Evolutionary conservation across 2,329 filamentous ascomycete genomes (phyloP), one percentile per base, ranked within the genome.

Genomic region (Ophiocordyceps camponoti-floridani): DNA sequence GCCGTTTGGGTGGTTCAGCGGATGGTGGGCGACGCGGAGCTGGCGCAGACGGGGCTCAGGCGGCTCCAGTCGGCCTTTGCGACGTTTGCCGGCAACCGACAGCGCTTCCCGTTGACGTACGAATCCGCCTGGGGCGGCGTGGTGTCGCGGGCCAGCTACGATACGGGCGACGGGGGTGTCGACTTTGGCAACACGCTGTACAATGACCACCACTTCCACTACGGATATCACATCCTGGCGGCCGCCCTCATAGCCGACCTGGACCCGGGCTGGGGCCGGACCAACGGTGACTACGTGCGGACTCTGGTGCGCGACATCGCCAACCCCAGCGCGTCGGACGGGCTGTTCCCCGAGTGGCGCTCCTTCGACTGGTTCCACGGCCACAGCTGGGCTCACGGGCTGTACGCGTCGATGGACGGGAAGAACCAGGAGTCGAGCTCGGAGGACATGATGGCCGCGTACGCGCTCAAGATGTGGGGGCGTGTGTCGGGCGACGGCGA

Each of bases 401-500:
- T 89, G 5, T 84, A 77, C 53, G 74, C 82, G 49, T 70, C 73
- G 35, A 67, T 66, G 45, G 82, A 89, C 58, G 84, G 84, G 48
- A 88, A 88, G 65, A 67, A 89, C 58, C 74, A 88, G 63, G 91
- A 96, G 60, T 91, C 84, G 28, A 85, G 82, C 41, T 89, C 84
- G 0, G 89, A 96, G 62, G 91, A 96, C 60, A 77, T 79, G 50
- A 87, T 95, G 77, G 80, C 83, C 47, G 76, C 78, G 7, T 94
- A 91, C 60, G 85, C 82, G 0, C 63, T 95, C 56, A 94, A 94
- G 68, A 85, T 96, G 79, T 96, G 91, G 91, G 91, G 88, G 4
- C 72, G 70, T 31, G 79, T 82, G 3, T 78, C 71, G 49, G 79
- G 81, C n/a, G 81, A 96, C 61, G 62, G 62, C 5, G 79, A 81